Conservation (phyloP, 345 rosid species). For the Camelina laxa region DNA sequence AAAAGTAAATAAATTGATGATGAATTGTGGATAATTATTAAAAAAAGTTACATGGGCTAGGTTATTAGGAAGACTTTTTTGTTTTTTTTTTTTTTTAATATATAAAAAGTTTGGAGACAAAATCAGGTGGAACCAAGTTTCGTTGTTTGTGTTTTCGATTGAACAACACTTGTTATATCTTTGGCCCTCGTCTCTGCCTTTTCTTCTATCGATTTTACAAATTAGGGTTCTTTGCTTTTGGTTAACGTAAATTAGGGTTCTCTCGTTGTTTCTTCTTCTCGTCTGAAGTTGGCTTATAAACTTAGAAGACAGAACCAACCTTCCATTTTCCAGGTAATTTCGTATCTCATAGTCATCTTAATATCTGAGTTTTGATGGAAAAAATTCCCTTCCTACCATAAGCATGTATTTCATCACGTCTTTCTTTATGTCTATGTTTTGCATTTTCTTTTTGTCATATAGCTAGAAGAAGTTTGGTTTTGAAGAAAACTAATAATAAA, state of each 20-base stretch:
- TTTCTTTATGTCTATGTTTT: neutral
- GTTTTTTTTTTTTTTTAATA: neutral
- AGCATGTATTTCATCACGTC: neutral
- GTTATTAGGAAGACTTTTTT: neutral
- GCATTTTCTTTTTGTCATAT: neutral
- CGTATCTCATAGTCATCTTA: neutral
- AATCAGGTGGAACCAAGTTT: neutral
- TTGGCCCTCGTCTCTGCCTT: neutral
- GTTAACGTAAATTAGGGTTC: slow-evolving; percentile 8
- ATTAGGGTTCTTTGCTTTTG: neutral
- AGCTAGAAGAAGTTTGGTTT: neutral
- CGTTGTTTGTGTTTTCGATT: slow-evolving; percentile 2
- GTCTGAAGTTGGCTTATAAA: neutral
- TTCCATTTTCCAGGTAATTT: slow-evolving; percentile 7
- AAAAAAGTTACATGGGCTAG: neutral
- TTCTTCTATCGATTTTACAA: neutral
- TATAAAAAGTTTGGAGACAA: neutral
- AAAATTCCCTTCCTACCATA: neutral
- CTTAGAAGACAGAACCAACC: neutral
- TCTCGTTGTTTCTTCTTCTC: neutral
- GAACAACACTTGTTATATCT: neutral
- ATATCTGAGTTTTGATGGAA: neutral
- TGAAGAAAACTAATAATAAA: neutral
- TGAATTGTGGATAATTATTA: neutral
- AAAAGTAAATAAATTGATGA: neutral